Base-by-base conservation (phyloP, 805 yeast genomes). In the Sugiyamaella mastotermitis region DNA sequence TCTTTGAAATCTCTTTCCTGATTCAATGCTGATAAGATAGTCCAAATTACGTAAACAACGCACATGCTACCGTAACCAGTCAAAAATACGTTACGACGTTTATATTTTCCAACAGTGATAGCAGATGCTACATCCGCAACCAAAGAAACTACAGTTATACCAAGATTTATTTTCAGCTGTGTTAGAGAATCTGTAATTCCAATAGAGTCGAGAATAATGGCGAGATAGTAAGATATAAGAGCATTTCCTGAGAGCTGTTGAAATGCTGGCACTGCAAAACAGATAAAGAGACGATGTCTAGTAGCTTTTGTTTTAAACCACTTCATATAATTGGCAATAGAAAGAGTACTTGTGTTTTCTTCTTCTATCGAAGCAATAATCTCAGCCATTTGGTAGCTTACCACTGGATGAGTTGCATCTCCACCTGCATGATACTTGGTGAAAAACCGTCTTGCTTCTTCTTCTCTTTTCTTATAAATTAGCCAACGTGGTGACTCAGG, bases 401-500 rank as follows among this genome's bases (percentile, higher is more conserved):
- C 48, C 15, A 45, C n/a, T 3, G 27, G 31, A 13, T 27, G 26
- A 14, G 26, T 30, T 4, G 31, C n/a, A 75, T 43, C 46, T 7
- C 45, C 48, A 22, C 40, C 46, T 16, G 40, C 45, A 32, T 46
- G 49, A 37, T 36, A 46, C 31, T 41, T 34, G 32, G 32, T 22
- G 13, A 47, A 25, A 23, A 47, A 69, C 38, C 69, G 74, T 24
- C 74, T 64, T 2, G 88, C 90, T 29, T 69, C 66, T 13, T 72
- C 78, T 37, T 72, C 52, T 19, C 70, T 60, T 45, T 73, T 74
- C 46, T 74, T 72, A 38, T 71, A 73, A 23, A 88, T 85, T 53
- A 73, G 77, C 61, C 71, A 88, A 43, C 96, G 69, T 0, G 96
- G 96, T 26, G 88, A 76, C 60, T 88, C 97, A 1, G 97, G 97